These are phyloP conservation scores for Vicia sativa DNA, from an alignment of 306 rosid genomes.

Conservation along the genomic window DNA sequence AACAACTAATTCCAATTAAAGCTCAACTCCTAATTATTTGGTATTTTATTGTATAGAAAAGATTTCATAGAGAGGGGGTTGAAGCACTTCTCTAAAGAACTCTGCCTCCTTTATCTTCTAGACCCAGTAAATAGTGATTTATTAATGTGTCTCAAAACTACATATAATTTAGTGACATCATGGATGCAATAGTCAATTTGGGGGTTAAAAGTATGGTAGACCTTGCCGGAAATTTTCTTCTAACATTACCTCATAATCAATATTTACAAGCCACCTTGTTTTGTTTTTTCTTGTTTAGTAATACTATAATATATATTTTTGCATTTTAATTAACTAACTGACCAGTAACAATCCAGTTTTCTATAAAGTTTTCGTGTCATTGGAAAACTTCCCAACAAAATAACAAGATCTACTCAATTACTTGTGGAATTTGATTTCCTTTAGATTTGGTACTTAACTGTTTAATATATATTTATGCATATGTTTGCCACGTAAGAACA, in stretches of 20 bases:
- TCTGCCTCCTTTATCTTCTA: neutral
- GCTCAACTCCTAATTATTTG: too few relatives aligned
- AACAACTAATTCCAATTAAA: too few relatives aligned
- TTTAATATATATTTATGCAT: conserved; percentile 22
- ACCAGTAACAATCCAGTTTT: conserved; percentile 4
- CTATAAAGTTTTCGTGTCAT: conserved; percentile 33
- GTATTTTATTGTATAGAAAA: too few relatives aligned
- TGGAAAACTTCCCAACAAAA: conserved; percentile 29
- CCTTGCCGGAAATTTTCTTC: conserved; percentile 42
- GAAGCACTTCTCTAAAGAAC: too few relatives aligned
- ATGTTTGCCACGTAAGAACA: conserved; percentile 9
- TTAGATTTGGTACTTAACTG: conserved; percentile 7
- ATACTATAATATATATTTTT: neutral
- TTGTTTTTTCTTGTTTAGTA: conserved; percentile 19
- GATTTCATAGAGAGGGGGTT: too few relatives aligned
- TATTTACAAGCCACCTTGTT: conserved; percentile 41
- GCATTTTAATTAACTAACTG: conserved; percentile 22
- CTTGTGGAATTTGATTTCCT: conserved; percentile 44
- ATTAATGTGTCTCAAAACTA: neutral
- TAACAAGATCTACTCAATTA: conserved; percentile 22
- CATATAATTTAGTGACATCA: conserved; percentile 42
- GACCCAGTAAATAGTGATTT: conserved; percentile 15
- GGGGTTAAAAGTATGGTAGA: conserved; percentile 51
- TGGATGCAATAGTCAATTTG: conserved; percentile 46
- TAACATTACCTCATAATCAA: conserved; percentile 45